phyloP scores from a whole-genome alignment of 805 yeast species.

The Priceomyces fermenticarens region DNA sequence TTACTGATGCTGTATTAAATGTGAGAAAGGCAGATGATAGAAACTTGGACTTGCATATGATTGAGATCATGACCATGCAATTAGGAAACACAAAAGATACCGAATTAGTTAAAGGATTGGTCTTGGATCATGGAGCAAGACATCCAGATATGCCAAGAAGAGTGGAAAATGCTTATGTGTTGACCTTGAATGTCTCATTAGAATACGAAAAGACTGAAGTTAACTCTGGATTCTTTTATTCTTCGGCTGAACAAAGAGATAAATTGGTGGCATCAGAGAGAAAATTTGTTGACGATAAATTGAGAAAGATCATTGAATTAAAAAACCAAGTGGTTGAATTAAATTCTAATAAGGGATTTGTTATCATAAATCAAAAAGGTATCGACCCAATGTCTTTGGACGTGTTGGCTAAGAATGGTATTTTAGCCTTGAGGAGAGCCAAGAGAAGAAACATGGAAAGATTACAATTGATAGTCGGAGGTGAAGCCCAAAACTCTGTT shows the following conservation, averaged over 20 bases:
- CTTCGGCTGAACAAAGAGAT: constrained; percentile 94
- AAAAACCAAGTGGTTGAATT: constrained; percentile 88
- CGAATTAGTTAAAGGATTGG: constrained; percentile 79
- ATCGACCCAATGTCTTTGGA: constrained; percentile 98
- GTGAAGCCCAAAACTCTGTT: constrained; percentile 95
- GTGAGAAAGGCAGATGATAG: constrained; percentile 51
- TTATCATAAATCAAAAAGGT: constrained; percentile 95
- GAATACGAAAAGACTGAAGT: constrained; percentile 98
- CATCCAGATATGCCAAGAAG: constrained; percentile 98
- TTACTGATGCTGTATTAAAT: constrained; percentile 90
- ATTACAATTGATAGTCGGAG: constrained; percentile 92
- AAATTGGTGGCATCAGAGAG: constrained; percentile 91
- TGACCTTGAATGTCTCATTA: constrained; percentile 87
- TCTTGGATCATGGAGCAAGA: constrained; percentile 96
- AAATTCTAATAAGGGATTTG: constrained; percentile 74
- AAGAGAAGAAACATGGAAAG: constrained; percentile 99
- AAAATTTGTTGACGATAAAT: constrained; percentile 89
- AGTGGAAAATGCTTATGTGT: constrained; percentile 76
- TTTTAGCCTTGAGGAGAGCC: constrained; percentile 94
- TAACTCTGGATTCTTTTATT: constrained; percentile 91
- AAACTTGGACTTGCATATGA: constrained; percentile 87
- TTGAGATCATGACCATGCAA: constrained; percentile 98
- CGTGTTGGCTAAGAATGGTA: constrained; percentile 86
- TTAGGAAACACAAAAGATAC: constrained; percentile 85
- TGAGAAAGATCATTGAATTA: constrained; percentile 85